These are phyloP conservation scores for Solanum ossicruentum DNA, from an alignment of 257 asterid genomes.

Conservation along the genomic window DNA sequence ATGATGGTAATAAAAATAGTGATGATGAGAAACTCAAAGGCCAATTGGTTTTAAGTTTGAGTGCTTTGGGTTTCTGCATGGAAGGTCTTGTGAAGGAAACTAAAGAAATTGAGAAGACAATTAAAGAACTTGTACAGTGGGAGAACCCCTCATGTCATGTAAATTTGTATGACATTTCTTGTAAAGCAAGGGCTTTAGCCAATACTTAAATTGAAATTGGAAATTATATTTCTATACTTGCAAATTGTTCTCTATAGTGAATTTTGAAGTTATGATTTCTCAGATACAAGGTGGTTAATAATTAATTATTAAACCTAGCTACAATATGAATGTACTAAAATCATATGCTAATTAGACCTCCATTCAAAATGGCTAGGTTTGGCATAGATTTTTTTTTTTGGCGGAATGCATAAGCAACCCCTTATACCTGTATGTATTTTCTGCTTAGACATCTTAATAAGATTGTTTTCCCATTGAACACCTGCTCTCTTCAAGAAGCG, in stretches of 20 bases:
- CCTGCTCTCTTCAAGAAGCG: no score
- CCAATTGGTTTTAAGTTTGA: constrained; percentile 31
- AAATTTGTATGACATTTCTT: constrained; percentile 43
- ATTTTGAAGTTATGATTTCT: not conserved
- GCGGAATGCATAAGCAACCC: no score
- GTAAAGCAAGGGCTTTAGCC: constrained; percentile 32
- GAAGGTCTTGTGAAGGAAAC: constrained; percentile 35
- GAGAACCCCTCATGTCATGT: constrained; percentile 66
- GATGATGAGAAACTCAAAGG: constrained; percentile 20
- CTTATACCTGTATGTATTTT: no score
- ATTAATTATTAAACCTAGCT: not conserved
- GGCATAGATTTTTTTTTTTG: no score
- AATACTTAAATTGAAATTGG: not conserved
- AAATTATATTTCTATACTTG: not conserved
- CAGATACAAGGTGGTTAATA: not conserved
- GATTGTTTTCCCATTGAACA: no score
- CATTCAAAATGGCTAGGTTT: not conserved
- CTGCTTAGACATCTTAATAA: no score
- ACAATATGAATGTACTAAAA: not conserved
- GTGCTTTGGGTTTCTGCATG: constrained; percentile 56
- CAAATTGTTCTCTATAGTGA: not conserved
- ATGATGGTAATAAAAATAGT: not conserved
- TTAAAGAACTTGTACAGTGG: constrained; percentile 67
- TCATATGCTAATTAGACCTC: not conserved
- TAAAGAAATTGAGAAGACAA: constrained; percentile 49